A percentile compares a stretch with the other conserved stretches of the same genome.
Evolutionary conservation across 768 basidiomycete species (phyloP).

Genomic region (Sarcodon sp.): DNA sequence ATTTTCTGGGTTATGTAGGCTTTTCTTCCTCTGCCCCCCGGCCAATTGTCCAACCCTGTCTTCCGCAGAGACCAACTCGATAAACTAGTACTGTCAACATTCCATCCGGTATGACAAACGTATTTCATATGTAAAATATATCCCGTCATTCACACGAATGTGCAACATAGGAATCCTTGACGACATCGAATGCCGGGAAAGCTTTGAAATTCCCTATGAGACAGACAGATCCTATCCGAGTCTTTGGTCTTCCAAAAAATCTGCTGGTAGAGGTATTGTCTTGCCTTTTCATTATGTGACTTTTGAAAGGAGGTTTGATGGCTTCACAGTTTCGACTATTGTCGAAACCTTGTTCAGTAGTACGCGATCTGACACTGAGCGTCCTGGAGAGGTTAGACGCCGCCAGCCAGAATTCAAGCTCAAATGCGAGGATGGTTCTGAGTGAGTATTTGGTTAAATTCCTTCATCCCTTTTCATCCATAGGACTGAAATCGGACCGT

Average conservation of each 20-base stretch:
- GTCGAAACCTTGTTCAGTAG: conserved; percentile 56
- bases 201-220: conserved; percentile 30
- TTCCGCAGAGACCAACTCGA: not conserved
- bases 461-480: not conserved
- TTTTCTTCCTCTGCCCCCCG: not conserved
- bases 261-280: conserved; percentile 55
- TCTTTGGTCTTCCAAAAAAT: conserved; percentile 63
- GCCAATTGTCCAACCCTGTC: not conserved
- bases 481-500: not conserved
- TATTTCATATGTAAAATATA: not conserved
- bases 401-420: conserved; percentile 35
- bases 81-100: not conserved
- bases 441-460: conserved; percentile 30
- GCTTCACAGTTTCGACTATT: conserved; percentile 50
- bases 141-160: conserved; percentile 5
- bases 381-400: conserved; percentile 37
- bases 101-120: not conserved
- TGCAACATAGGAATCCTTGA: conserved; percentile 19
- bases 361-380: conserved; percentile 54
- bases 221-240: conserved; percentile 37
- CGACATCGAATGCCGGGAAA: conserved; percentile 25
- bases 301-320: conserved; percentile 4
- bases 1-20: not conserved
- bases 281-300: not conserved
- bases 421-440: conserved; percentile 42